A percentile compares a stretch with the other conserved stretches of the same genome.
phyloP scores from a whole-genome alignment of 345 rosid genomes.

The Dipteronia sinensis region DNA sequence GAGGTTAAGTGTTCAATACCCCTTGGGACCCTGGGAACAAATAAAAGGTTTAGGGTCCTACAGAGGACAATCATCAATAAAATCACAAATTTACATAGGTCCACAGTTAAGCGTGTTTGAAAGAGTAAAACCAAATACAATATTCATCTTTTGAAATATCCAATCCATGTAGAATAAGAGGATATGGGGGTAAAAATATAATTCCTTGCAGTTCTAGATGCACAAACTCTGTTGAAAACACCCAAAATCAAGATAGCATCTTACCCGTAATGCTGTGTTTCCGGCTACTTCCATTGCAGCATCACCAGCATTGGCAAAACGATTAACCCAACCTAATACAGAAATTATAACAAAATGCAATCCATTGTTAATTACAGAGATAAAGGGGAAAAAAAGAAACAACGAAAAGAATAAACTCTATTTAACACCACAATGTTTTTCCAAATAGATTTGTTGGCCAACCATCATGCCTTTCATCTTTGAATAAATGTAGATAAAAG shows the following conservation, averaged over 20 bases:
- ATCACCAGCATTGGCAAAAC: constrained; percentile 95
- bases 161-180: not conserved
- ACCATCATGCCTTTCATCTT: not conserved
- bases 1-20: not conserved
- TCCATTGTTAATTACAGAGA: not conserved
- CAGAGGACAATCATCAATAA: not conserved
- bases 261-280: constrained; percentile 81
- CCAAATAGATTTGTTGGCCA: not conserved
- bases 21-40: not conserved
- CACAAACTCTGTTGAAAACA: not conserved
- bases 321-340: constrained; percentile 95
- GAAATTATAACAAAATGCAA: constrained; percentile 19
- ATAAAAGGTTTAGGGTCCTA: not conserved
- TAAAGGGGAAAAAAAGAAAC: not conserved
- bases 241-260: constrained; percentile 17
- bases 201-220: not conserved
- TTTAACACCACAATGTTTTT: not conserved
- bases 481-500: not conserved
- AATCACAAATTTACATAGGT: not conserved
- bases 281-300: constrained; percentile 89
- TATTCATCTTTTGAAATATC: not conserved
- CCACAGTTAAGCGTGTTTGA: not conserved
- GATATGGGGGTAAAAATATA: not conserved
- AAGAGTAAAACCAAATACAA: not conserved
- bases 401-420: not conserved